Conservation (phyloP, 345 rosid genomes). For the Euphorbia lathyris region DNA sequence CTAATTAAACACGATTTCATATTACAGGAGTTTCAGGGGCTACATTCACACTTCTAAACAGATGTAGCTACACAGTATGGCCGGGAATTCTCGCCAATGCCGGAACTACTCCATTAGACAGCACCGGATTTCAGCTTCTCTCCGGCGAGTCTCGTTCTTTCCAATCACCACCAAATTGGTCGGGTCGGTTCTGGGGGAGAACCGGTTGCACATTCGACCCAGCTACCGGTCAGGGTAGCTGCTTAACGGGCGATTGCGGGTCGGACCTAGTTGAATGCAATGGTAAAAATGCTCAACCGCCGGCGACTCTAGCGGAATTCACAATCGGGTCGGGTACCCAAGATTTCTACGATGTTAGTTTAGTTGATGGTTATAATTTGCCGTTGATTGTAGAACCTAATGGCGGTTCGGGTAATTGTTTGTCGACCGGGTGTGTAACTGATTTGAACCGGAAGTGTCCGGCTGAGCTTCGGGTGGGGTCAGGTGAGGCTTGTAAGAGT, state of each 20-base stretch:
- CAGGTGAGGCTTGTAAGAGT: slow-evolving; percentile 30
- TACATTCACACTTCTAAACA: slow-evolving; percentile 27
- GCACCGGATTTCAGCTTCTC: slow-evolving; percentile 30
- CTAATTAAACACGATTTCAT: no score
- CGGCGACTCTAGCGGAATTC: slow-evolving; percentile 34
- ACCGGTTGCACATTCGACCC: slow-evolving; percentile 30
- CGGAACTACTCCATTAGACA: slow-evolving; percentile 20
- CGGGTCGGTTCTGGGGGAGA: slow-evolving; percentile 36
- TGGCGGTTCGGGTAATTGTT: slow-evolving; percentile 29
- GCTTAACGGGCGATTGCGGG: slow-evolving; percentile 28
- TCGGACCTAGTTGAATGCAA: slow-evolving; percentile 24
- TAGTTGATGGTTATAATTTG: slow-evolving; percentile 31
- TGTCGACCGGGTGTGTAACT: slow-evolving; percentile 22
- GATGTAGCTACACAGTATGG: slow-evolving; percentile 30
- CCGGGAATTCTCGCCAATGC: slow-evolving; percentile 33
- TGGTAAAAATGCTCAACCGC: slow-evolving; percentile 29
- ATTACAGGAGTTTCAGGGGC: slow-evolving; percentile 16
- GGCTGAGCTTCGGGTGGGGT: slow-evolving; percentile 13
- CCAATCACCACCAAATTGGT: slow-evolving; percentile 27
- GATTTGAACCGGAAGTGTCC: slow-evolving; percentile 30
- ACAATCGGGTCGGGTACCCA: slow-evolving; percentile 16
- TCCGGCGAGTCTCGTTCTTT: slow-evolving; percentile 22
- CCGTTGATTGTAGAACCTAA: slow-evolving; percentile 29
- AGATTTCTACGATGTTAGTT: slow-evolving; percentile 30
- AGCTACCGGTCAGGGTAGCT: slow-evolving; percentile 20